Base-by-base conservation (phyloP, 1,284 basidiomycete species). In the Thelephora terrestris region DNA sequence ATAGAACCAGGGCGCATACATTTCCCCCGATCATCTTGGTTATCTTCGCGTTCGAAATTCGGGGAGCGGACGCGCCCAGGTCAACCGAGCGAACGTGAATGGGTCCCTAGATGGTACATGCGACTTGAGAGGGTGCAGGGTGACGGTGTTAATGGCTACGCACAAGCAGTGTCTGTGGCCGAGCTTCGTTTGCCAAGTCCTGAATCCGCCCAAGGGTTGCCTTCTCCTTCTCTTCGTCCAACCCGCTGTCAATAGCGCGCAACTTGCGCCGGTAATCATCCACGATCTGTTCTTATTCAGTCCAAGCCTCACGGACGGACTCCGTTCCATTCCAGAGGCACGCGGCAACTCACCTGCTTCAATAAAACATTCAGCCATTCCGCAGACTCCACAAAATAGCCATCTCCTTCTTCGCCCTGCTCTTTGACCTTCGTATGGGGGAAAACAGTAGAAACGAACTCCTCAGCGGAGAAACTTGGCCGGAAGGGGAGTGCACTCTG, bases 351-450 rank as follows among this genome's bases (percentile, higher is more conserved):
- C 49, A 81, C 86, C 71, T 87, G 80, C 49, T 73, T 75, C 50
- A 86, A 59, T 43, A 90, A 66, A 27, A 71, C 61, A 58, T 88
- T 89, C 53, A 90, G 73, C 86, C 86, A 91, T 55, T 84, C 81
- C 32, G 80, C 74, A 10, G 84, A 81, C 61, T 86, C 86, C n/a
- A 40, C 35, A 25, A 44, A 49, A 24, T 48, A 47, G 12, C 42
- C 53, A 17, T 34, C 35, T 3, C n/a, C 2, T 2, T 48, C 50
- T 10, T 24, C 29, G 16, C 18, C 37, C 12, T 43, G 14, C 5
- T 42, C 18, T 16, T 17, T 21, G 63, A 63, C 29, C 39, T 42
- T 42, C 39, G 39, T 12, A 5, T 42, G 39, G 39, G 21, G 39
- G 17, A 42, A 25, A 21, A 18, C 20, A 5, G 39, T 23, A 14